These are phyloP conservation scores for Erythrophleum fordii DNA, from an alignment of 306 rosid genomes.

Conservation along the genomic window DNA sequence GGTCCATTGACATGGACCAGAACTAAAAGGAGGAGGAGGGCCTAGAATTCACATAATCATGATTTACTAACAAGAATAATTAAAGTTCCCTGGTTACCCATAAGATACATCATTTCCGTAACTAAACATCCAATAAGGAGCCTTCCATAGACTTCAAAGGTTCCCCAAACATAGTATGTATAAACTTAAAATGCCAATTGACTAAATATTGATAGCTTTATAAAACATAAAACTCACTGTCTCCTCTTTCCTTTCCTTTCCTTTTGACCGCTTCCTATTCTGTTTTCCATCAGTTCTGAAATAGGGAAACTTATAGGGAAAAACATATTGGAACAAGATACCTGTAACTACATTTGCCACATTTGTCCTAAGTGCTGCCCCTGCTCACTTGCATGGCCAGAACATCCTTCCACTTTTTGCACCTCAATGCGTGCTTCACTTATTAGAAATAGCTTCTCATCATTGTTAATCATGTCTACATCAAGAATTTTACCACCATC, in stretches of 20 bases:
- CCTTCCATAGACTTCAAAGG: neutral
- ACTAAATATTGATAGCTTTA: neutral
- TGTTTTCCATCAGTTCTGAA: neutral
- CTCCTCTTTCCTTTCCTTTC: neutral
- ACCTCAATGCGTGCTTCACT: slow-evolving; percentile 8
- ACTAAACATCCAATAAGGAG: neutral
- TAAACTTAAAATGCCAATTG: neutral
- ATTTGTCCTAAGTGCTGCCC: neutral
- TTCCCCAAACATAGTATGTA: neutral
- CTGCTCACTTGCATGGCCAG: neutral
- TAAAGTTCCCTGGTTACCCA: neutral
- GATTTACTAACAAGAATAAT: neutral
- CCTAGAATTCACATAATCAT: neutral
- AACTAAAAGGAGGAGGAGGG: neutral
- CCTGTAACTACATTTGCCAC: neutral
- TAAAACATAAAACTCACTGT: no score
- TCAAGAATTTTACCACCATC: slow-evolving; percentile 35
- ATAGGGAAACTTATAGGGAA: neutral
- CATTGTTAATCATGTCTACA: slow-evolving; percentile 27
- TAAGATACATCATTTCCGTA: neutral
- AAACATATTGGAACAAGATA: neutral
- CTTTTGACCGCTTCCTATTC: neutral
- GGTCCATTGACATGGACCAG: neutral
- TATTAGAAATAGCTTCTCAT: slow-evolving; percentile 30
- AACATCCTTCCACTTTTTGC: neutral